phyloP scores from a whole-genome alignment of 78 protist species.

The Ministeria vibrans region DNA sequence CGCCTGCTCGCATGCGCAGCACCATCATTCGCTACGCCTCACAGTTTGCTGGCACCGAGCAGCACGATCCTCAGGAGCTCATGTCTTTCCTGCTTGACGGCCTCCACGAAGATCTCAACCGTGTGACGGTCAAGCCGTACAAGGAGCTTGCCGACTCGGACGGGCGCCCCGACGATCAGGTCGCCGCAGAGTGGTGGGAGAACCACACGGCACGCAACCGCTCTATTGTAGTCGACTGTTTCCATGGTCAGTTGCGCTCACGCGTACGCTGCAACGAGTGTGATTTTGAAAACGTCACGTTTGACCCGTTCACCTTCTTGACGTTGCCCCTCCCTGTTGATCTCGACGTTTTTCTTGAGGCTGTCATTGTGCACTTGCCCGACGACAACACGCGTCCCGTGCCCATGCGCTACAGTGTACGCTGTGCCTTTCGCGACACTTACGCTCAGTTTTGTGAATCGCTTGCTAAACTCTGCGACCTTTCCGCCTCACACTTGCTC shows the following conservation, averaged over 20 bases:
- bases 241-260: conserved; percentile 70
- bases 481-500: background rate
- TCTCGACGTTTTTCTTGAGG: background rate
- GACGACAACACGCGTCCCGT: background rate
- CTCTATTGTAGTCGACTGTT: conserved; percentile 67
- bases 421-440: background rate
- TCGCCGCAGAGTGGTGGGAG: conserved; percentile 68
- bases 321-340: conserved; percentile 69
- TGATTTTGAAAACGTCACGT: conserved; percentile 38
- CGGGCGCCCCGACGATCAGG: conserved; percentile 3
- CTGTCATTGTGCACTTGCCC: background rate
- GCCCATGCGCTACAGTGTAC: background rate
- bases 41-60: conserved; percentile 30
- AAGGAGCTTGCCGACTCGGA: background rate
- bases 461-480: background rate
- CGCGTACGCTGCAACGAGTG: conserved; percentile 17
- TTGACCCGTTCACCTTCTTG: conserved; percentile 83
- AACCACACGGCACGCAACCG: conserved; percentile 63
- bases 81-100: conserved; percentile 61
- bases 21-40: conserved; percentile 13
- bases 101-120: conserved; percentile 87
- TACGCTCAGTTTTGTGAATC: background rate
- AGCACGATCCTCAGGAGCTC: conserved; percentile 78
- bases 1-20: conserved; percentile 9
- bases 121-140: conserved; percentile 13